A percentile compares a stretch with the other conserved stretches of the same genome.
Evolutionary conservation across 345 rosid species (phyloP).

Genomic region (Erysimum cheiranthoides): DNA sequence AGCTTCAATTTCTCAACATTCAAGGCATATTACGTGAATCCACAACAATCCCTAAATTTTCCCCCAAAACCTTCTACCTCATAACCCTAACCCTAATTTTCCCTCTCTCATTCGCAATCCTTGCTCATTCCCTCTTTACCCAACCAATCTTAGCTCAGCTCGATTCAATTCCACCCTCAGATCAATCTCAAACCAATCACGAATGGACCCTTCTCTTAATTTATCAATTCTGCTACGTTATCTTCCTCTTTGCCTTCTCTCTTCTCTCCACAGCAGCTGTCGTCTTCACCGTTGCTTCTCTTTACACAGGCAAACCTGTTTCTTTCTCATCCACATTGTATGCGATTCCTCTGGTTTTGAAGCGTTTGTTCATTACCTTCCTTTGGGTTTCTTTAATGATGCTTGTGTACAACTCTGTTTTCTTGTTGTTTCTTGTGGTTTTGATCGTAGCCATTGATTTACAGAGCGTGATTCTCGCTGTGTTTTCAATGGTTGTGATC

Average conservation of each 20-base stretch:
- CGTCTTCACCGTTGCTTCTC: conserved; percentile 93
- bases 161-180: conserved; percentile 46
- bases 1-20: conserved; percentile 69
- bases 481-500: conserved; percentile 55
- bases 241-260: conserved; percentile 95
- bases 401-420: conserved; percentile 65
- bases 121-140: conserved; percentile 86
- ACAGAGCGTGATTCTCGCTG: conserved; percentile 49
- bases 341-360: conserved; percentile 80
- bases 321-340: conserved; percentile 74
- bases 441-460: conserved; percentile 62
- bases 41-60: conserved; percentile 62
- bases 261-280: conserved; percentile 96
- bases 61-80: conserved; percentile 68
- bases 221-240: conserved; percentile 72
- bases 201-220: conserved; percentile 73
- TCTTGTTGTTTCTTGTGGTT: conserved; percentile 56
- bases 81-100: conserved; percentile 72
- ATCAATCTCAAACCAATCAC: conserved; percentile 55
- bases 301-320: conserved; percentile 81
- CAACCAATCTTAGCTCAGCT: conserved; percentile 63
- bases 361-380: conserved; percentile 83
- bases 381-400: conserved; percentile 75
- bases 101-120: conserved; percentile 84
- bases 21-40: conserved; percentile 64